Percentiles rank a stretch among this genome's conserved stretches.
phyloP scores from a whole-genome alignment of 2,329 filamentous ascomycete genomes.

The Fusarium metavorans region DNA sequence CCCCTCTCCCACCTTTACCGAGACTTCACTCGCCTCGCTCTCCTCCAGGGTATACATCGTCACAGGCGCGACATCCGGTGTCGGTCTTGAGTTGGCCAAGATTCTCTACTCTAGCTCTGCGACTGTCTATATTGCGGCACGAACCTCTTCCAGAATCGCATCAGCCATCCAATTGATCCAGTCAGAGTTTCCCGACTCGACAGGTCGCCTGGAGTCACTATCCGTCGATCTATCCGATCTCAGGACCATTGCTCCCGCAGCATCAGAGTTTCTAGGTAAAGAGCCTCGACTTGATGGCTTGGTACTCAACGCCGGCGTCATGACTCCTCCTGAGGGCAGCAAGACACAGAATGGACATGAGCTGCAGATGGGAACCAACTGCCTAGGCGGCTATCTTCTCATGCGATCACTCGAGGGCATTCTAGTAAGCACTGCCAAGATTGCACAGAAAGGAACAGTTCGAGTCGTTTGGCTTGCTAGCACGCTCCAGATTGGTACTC shows the following conservation, averaged over 20 bases:
- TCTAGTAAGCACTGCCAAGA: slow-evolving; percentile 5
- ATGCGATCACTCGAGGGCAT: slow-evolving; percentile 16
- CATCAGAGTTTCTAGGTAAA: not conserved
- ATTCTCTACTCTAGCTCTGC: slow-evolving; percentile 32
- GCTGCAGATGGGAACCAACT: slow-evolving; percentile 38
- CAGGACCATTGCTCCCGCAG: slow-evolving; percentile 12
- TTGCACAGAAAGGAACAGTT: slow-evolving; percentile 17
- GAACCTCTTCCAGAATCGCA: slow-evolving; percentile 19
- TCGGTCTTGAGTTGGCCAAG: slow-evolving; percentile 34
- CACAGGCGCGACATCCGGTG: slow-evolving; percentile 34
- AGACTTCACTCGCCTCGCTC: slow-evolving; percentile 22
- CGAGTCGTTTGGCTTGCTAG: slow-evolving; percentile 33
- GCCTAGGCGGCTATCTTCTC: slow-evolving; percentile 32
- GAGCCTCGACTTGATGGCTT: slow-evolving; percentile 32
- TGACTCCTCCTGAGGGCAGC: slow-evolving; percentile 32
- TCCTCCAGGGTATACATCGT: slow-evolving; percentile 32
- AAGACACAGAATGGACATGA: slow-evolving; percentile 31
- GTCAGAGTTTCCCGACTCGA: slow-evolving; percentile 13
- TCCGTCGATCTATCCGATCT: slow-evolving; percentile 32
- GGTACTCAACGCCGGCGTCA: slow-evolving; percentile 36
- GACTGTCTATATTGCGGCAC: slow-evolving; percentile 27
- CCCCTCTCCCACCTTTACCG: slow-evolving; percentile 31
- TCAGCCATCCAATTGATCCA: slow-evolving; percentile 20
- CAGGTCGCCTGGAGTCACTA: slow-evolving; percentile 25
- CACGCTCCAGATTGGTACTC: slow-evolving; percentile 31